phyloP scores from a whole-genome alignment of 140 eudicot genomes.

The Bidens hawaiensis region DNA sequence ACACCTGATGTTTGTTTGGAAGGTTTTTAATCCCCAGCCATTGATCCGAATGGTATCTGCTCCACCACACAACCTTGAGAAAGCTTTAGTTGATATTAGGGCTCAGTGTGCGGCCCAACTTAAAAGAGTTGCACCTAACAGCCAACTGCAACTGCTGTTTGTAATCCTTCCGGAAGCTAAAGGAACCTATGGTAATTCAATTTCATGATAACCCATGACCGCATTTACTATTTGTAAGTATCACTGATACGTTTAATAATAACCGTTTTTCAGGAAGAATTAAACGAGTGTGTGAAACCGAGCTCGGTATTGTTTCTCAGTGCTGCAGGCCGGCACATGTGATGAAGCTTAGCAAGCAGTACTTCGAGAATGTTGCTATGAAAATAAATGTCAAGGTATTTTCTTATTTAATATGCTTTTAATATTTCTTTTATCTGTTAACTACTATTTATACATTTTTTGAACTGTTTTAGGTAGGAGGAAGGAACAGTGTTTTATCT shows the following conservation, averaged over 20 bases:
- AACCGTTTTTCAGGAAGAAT: conserved; percentile 45
- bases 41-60: conserved; percentile 27
- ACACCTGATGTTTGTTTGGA: background rate
- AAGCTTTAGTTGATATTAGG: conserved; percentile 35
- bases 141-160: conserved; percentile 54
- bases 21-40: conserved; percentile 56
- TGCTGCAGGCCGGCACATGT: conserved; percentile 70
- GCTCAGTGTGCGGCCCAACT: conserved; percentile 17
- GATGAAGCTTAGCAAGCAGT: conserved; percentile 34
- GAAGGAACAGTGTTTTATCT: conserved; percentile 52
- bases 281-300: conserved; percentile 77
- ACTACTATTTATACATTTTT: background rate
- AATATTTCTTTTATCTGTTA: background rate
- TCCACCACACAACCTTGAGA: conserved; percentile 44
- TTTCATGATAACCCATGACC: background rate
- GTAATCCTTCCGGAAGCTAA: conserved; percentile 65
- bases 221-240: background rate
- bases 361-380: conserved; percentile 68
- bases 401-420: conserved; percentile 1
- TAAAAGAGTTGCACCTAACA: conserved; percentile 22
- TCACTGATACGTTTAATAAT: background rate
- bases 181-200: conserved; percentile 63
- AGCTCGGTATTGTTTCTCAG: conserved; percentile 80
- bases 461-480: conserved; percentile 53
- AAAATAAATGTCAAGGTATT: conserved; percentile 91